These are phyloP conservation scores for Claviceps capensis DNA, from an alignment of 2,329 filamentous ascomycete species.

Conservation along the genomic window DNA sequence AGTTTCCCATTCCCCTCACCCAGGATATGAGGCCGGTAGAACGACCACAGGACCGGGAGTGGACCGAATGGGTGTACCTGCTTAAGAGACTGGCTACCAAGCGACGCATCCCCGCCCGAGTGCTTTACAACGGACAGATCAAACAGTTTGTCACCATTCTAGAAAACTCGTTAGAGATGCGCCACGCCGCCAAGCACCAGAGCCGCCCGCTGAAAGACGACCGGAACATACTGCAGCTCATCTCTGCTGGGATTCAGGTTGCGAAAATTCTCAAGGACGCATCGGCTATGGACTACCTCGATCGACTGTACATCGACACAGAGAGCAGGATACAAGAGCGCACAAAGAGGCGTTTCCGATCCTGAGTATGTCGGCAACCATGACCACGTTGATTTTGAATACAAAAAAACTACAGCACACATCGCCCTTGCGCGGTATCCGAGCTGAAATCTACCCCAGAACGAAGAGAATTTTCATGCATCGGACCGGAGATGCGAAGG, in stretches of 20 bases:
- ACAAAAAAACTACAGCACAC: background rate
- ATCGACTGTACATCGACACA: constrained; percentile 68
- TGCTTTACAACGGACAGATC: constrained; percentile 81
- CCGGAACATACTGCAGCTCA: constrained; percentile 74
- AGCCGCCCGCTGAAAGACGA: constrained; percentile 76
- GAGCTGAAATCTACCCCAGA: background rate
- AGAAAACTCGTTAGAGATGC: constrained; percentile 80
- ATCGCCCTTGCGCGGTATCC: background rate
- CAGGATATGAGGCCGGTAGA: constrained; percentile 69
- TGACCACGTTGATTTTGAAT: constrained; percentile 8
- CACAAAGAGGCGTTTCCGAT: constrained; percentile 22
- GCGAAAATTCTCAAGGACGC: constrained; percentile 79
- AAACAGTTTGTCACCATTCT: constrained; percentile 81
- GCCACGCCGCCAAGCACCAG: constrained; percentile 72
- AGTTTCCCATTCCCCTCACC: constrained; percentile 76
- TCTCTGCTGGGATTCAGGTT: constrained; percentile 77
- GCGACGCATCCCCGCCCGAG: constrained; percentile 67
- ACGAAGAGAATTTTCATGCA: background rate
- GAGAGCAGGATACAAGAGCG: constrained; percentile 67
- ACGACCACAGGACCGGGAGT: constrained; percentile 64
- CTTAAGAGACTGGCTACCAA: constrained; percentile 77
- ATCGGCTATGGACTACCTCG: constrained; percentile 68
- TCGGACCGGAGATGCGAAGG: background rate
- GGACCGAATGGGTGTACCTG: constrained; percentile 86
- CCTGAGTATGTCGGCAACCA: constrained; percentile 9